Conservation (phyloP, 306 rosid species). For the Cucurbita moschata region DNA sequence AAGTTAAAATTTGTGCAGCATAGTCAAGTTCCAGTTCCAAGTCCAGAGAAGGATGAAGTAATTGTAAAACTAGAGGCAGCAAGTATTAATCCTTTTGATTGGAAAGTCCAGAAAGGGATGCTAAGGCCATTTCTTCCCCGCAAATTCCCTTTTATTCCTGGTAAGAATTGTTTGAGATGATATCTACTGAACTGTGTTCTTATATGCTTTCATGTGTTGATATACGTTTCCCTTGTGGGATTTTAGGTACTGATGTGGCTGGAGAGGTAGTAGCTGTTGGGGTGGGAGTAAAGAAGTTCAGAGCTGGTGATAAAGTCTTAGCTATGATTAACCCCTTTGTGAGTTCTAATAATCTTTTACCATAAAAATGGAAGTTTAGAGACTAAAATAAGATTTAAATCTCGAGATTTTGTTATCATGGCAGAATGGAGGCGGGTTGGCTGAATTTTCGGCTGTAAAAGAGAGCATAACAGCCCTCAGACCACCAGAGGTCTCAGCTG, state of each 20-base stretch:
- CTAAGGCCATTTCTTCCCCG: constrained; percentile 43
- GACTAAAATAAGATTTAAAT: neutral
- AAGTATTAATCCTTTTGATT: constrained; percentile 59
- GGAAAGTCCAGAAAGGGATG: constrained; percentile 64
- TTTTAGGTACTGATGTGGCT: constrained; percentile 51
- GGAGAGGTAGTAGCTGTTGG: constrained; percentile 61
- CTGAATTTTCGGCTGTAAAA: constrained; percentile 38
- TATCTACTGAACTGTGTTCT: too few species aligned
- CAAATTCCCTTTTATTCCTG: constrained; percentile 55
- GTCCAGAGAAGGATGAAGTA: constrained; percentile 41
- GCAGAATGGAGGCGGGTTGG: constrained; percentile 69
- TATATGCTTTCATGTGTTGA: too few species aligned
- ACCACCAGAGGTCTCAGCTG: constrained; percentile 39
- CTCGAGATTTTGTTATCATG: neutral
- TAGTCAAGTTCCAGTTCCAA: constrained; percentile 43
- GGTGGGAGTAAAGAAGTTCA: constrained; percentile 22
- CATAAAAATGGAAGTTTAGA: neutral
- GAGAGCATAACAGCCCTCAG: constrained; percentile 32
- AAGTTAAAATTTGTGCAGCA: constrained; percentile 24
- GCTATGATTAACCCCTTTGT: constrained; percentile 26
- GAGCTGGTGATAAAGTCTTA: constrained; percentile 55
- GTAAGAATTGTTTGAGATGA: constrained; percentile 6
- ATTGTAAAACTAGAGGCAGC: constrained; percentile 66
- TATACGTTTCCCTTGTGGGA: neutral
- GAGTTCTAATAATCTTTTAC: constrained; percentile 3